A percentile compares a stretch with the other conserved stretches of the same genome.
Conservation (phyloP, 306 rosid genomes). For the Argentina anserina region DNA sequence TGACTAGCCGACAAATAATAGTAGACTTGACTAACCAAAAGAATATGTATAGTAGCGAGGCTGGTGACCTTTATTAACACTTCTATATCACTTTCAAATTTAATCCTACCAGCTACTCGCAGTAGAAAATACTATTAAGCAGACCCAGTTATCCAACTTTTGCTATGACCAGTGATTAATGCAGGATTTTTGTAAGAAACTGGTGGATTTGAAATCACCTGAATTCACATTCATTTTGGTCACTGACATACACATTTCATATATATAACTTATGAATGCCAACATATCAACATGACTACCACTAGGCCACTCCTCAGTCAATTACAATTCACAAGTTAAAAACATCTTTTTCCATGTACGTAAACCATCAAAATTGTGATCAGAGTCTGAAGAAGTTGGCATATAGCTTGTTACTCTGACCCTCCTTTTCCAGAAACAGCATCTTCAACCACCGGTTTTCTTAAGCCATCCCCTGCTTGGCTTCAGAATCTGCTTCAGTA, state of each 20-base stretch:
- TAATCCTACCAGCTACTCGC: too few species aligned
- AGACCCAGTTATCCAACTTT: background rate
- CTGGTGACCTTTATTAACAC: background rate
- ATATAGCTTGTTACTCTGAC: background rate
- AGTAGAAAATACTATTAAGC: background rate
- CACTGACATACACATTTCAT: background rate
- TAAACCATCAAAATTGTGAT: background rate
- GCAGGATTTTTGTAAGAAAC: background rate
- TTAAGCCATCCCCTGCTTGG: conserved; percentile 60
- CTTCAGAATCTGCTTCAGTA: conserved; percentile 75
- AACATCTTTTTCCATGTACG: background rate
- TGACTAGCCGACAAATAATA: background rate
- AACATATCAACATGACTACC: background rate
- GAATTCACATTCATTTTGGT: background rate
- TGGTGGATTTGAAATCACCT: background rate
- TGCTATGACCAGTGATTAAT: background rate
- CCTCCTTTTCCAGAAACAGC: background rate
- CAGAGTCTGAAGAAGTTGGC: background rate
- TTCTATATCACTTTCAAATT: background rate
- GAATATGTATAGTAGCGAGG: background rate
- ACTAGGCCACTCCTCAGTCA: background rate
- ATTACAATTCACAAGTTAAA: background rate
- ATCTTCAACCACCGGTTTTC: conserved; percentile 44
- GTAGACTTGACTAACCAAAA: background rate
- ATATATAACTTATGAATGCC: background rate